These are phyloP conservation scores for Aspergillus sp. DNA, from an alignment of 2,329 filamentous ascomycete species.

Conservation along the genomic window DNA sequence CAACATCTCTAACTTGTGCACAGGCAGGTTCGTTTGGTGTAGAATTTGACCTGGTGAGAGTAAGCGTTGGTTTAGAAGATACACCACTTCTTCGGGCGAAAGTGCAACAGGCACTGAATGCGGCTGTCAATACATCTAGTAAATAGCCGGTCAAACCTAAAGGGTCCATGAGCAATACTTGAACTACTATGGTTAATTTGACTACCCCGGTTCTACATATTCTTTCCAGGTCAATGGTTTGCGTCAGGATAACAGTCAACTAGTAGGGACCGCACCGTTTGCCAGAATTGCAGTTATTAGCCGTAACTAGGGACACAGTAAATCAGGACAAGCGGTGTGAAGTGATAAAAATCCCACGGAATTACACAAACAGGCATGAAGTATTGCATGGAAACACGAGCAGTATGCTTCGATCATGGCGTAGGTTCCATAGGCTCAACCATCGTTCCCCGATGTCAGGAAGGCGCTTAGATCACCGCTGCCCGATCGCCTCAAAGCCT, in stretches of 20 bases:
- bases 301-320: neutral
- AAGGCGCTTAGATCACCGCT: constrained; percentile 68
- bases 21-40: constrained; percentile 75
- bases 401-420: neutral
- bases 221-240: neutral
- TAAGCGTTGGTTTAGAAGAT: constrained; percentile 90
- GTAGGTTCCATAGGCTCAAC: neutral
- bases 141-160: constrained; percentile 15
- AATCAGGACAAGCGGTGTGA: neutral
- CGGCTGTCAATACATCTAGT: constrained; percentile 38
- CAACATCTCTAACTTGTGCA: neutral
- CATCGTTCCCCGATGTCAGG: neutral
- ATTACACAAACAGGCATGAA: neutral
- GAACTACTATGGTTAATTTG: neutral
- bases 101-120: constrained; percentile 70
- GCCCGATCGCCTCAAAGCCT: constrained; percentile 80
- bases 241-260: neutral
- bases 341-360: neutral
- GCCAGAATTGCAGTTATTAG: neutral
- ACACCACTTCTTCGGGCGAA: constrained; percentile 61
- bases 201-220: neutral
- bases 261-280: neutral
- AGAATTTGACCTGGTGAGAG: constrained; percentile 73
- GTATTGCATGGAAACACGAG: neutral
- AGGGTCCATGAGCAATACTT: neutral